Conservation (phyloP, 371 early-diverging fungal species). For the Circinella umbellata region DNA sequence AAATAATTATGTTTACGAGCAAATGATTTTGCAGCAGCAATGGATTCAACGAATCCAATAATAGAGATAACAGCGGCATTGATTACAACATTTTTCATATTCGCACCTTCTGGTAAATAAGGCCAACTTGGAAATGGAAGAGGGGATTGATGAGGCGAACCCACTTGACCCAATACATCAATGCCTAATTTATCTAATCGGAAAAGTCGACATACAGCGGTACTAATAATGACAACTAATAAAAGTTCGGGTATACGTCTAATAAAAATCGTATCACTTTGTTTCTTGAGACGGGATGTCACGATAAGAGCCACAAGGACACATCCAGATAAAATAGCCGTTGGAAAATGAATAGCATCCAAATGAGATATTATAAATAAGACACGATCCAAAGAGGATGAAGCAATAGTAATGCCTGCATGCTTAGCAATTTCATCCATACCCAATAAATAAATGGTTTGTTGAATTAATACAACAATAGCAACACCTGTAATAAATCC, state of each 20-base stretch:
- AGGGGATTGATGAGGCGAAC: constrained; percentile 37
- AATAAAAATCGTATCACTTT: constrained; percentile 28
- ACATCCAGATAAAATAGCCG: constrained; percentile 61
- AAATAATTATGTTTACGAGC: constrained; percentile 83
- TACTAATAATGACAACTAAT: constrained; percentile 72
- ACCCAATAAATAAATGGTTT: constrained; percentile 75
- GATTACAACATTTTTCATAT: constrained; percentile 52
- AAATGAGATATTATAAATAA: constrained; percentile 44
- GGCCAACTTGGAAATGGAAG: constrained; percentile 64
- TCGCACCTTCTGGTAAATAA: constrained; percentile 45
- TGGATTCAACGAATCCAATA: constrained; percentile 91
- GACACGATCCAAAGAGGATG: constrained; percentile 74
- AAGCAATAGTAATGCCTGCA: constrained; percentile 53
- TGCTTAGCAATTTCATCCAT: constrained; percentile 41
- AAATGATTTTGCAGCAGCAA: constrained; percentile 85
- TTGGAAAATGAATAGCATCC: constrained; percentile 17
- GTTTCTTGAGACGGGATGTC: constrained; percentile 52
- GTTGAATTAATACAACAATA: constrained; percentile 82
- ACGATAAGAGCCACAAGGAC: constrained; percentile 66
- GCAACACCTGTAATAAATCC: constrained; percentile 93
- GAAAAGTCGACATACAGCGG: constrained; percentile 56
- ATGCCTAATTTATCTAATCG: constrained; percentile 68
- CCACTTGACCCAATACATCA: constrained; percentile 68
- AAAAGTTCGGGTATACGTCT: constrained; percentile 84
- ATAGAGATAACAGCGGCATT: constrained; percentile 77